These are phyloP conservation scores for Rhynchosporium graminicola DNA, from an alignment of 2,329 filamentous ascomycete genomes.

Conservation along the genomic window DNA sequence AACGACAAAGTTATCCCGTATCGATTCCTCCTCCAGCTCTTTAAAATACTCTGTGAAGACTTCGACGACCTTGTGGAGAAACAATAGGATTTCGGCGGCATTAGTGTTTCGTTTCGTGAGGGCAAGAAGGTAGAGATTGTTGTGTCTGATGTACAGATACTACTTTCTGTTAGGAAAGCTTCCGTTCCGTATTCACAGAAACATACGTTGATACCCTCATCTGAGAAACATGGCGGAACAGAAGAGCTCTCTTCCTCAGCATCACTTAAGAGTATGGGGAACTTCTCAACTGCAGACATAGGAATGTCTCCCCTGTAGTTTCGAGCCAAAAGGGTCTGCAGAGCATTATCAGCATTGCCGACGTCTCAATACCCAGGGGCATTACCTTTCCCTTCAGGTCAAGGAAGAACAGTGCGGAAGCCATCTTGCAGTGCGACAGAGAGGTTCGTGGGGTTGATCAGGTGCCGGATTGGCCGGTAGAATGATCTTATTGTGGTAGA, in stretches of 20 bases:
- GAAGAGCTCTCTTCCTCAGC: slow-evolving; percentile 99
- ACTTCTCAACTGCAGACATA: slow-evolving; percentile 99
- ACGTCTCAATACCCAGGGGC: slow-evolving; percentile 19
- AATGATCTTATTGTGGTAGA: slow-evolving; percentile 18
- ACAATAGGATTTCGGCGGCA: slow-evolving; percentile 95
- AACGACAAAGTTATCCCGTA: slow-evolving; percentile 98
- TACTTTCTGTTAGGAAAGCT: slow-evolving; percentile 43
- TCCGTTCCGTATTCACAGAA: background rate
- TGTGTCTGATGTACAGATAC: slow-evolving; percentile 99
- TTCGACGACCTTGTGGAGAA: slow-evolving; percentile 96
- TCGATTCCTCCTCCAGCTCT: slow-evolving; percentile 96
- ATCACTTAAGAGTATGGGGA: slow-evolving; percentile 92
- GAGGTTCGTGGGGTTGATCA: slow-evolving; percentile 4
- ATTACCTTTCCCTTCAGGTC: slow-evolving; percentile 98
- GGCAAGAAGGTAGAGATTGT: slow-evolving; percentile 97
- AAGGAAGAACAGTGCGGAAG: slow-evolving; percentile 96
- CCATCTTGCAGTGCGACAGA: slow-evolving; percentile 60
- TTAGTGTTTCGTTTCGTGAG: slow-evolving; percentile 99
- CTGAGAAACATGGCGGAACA: slow-evolving; percentile 95
- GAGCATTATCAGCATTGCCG: slow-evolving; percentile 29
- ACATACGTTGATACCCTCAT: slow-evolving; percentile 94
- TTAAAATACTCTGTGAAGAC: slow-evolving; percentile 99
- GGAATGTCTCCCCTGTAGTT: slow-evolving; percentile 99
- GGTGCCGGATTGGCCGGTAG: slow-evolving; percentile 26
- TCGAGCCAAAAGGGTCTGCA: slow-evolving; percentile 90